These are phyloP conservation scores for Ogataea pini DNA, from an alignment of 805 yeast genomes.

Conservation along the genomic window DNA sequence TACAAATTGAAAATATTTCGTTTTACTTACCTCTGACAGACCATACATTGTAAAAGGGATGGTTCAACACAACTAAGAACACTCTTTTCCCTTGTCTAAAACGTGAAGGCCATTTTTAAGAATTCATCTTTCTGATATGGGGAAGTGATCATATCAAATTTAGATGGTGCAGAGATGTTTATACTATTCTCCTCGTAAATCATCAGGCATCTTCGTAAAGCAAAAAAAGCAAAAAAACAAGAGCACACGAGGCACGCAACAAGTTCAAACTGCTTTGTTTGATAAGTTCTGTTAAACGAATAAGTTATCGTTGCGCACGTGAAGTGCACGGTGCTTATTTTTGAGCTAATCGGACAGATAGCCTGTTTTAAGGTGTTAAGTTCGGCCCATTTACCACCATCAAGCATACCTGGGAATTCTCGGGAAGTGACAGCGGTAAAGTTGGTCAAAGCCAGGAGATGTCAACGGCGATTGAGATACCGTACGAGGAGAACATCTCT, in stretches of 20 bases:
- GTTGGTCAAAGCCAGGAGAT: not conserved
- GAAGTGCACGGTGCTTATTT: not conserved
- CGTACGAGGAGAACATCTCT: slow-evolving; percentile 28
- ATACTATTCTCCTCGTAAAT: not conserved
- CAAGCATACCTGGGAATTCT: not conserved
- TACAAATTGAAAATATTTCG: not conserved
- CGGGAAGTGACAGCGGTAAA: not conserved
- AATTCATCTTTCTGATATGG: too few species aligned
- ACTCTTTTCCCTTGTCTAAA: too few species aligned
- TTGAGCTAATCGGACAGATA: not conserved
- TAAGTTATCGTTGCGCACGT: not conserved
- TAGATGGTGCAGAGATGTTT: too few species aligned
- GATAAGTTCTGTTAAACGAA: not conserved
- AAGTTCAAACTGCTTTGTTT: not conserved
- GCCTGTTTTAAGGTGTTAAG: not conserved
- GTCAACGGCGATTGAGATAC: slow-evolving; percentile 18
- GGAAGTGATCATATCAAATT: too few species aligned
- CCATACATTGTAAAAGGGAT: slow-evolving; percentile 18
- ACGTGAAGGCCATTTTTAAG: too few species aligned
- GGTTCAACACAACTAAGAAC: too few species aligned
- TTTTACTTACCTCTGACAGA: slow-evolving; percentile 31
- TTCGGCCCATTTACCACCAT: too few species aligned
- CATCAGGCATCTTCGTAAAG: not conserved
- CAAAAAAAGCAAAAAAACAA: not conserved
- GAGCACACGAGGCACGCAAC: not conserved